phyloP scores from a whole-genome alignment of 2,329 filamentous ascomycete genomes.

The Pestalotiopsis sp. region DNA sequence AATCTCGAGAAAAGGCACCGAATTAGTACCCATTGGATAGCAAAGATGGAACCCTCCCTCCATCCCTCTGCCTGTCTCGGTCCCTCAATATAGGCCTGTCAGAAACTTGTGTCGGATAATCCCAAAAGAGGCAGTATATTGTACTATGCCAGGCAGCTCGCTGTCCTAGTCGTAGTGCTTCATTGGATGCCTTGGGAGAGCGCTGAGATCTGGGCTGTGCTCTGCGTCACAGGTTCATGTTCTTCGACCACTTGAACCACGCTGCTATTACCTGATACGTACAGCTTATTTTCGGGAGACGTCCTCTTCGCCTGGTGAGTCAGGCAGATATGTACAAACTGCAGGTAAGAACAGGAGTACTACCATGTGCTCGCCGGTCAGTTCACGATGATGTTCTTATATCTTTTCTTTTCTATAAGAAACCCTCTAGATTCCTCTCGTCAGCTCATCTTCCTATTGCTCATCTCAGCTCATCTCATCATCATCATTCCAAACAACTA shows the following conservation, averaged over 20 bases:
- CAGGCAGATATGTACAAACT: background rate
- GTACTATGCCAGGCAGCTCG: background rate
- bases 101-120: background rate
- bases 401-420: background rate
- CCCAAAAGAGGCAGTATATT: background rate
- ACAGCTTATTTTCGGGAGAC: background rate
- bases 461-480: constrained; percentile 2
- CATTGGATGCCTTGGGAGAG: background rate
- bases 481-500: background rate
- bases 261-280: background rate
- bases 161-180: background rate
- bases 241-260: background rate
- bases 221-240: background rate
- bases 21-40: background rate
- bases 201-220: background rate
- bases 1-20: background rate
- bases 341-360: background rate
- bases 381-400: background rate
- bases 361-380: background rate
- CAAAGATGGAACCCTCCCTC: background rate
- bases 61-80: background rate
- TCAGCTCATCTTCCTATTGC: background rate
- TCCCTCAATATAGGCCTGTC: background rate
- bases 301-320: background rate
- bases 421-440: background rate